Base-by-base conservation (phyloP, 331 rosid genomes). In the Phaseolus coccineus region DNA sequence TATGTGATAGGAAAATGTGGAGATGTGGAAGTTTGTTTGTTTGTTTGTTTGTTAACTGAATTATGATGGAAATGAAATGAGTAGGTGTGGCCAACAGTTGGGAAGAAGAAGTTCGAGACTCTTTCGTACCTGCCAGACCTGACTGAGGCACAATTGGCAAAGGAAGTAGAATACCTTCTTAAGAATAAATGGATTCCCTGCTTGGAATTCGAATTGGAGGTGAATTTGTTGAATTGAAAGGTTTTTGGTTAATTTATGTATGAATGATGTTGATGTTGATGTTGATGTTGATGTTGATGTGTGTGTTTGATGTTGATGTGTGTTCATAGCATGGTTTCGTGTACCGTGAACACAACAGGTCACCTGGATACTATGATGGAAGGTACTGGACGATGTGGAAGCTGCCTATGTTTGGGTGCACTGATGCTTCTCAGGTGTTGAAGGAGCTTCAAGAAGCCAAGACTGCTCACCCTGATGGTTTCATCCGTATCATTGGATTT, bases 71-170 rank as follows among this genome's bases (percentile, higher is more conserved):
- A 47, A 15, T 51, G 48, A 35, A 33, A 10, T 37, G 2, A 6
- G 5, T 69, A 95, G 98, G 98, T 93, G 84, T 93, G 99, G 97
- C 96, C 98, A 0, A 63, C 97, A 83, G 0, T 33, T 11, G 92
- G 90, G 12, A 0, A 2, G 88, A 87, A 81, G 98, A 88, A 86
- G 84, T 92, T 84, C 22, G 97, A 95, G 94, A 92, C 98, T 27
- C 90, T 94, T 6, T 92, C 98, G 1, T 95, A 92, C 97, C 87
- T 95, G 2, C 97, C 94, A 9, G 52, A 63, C 0, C 84, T 95
- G 0, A 0, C 4, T 0, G 0, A 0, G 0, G 33, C 8, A 0
- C 2, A 25, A 15, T 81, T 94, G 91, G 8, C 7, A 1, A 91
- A 73, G 91, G 87, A 95, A 87, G 6, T 90, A 5, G 92, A 81